These are phyloP conservation scores for Calophaca sinica DNA, from an alignment of 306 rosid genomes.

Conservation along the genomic window DNA sequence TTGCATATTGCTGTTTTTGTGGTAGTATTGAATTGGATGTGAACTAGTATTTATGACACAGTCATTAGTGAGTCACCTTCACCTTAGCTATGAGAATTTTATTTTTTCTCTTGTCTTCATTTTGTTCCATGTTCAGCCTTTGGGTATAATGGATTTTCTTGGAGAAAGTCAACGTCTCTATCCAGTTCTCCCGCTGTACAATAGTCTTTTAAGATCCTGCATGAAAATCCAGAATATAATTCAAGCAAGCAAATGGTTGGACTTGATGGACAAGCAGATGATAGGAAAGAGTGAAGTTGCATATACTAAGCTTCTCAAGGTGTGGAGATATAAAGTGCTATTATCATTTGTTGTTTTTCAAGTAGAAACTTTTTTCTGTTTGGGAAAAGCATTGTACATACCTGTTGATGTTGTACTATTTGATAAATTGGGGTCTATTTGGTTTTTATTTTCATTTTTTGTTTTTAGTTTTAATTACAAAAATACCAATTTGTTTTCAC, in stretches of 20 bases:
- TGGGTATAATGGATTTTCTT: constrained; percentile 63
- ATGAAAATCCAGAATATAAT: constrained; percentile 48
- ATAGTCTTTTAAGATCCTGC: constrained; percentile 67
- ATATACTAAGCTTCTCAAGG: constrained; percentile 78
- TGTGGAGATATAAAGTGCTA: constrained; percentile 46
- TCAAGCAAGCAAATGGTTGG: constrained; percentile 77
- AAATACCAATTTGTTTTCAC: too few species aligned
- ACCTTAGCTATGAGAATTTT: constrained; percentile 32
- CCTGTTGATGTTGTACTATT: constrained; percentile 26
- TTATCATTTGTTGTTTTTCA: constrained; percentile 39
- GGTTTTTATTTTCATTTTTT: not conserved
- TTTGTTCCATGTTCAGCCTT: constrained; percentile 63
- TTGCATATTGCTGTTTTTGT: constrained; percentile 17
- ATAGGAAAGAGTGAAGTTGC: constrained; percentile 82
- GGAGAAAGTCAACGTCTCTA: constrained; percentile 58
- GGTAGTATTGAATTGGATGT: constrained; percentile 24
- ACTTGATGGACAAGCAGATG: constrained; percentile 74
- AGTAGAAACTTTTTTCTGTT: constrained; percentile 22
- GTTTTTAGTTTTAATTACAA: not conserved
- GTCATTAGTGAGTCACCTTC: constrained; percentile 22
- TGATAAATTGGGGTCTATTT: constrained; percentile 1
- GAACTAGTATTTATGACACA: constrained; percentile 14
- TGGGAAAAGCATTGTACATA: constrained; percentile 6
- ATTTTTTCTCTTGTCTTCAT: constrained; percentile 41
- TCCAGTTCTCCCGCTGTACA: constrained; percentile 60